Evolutionary conservation across 23 red algal genomes (phyloP).

Genomic region (Gracilaria vermiculophylla): DNA sequence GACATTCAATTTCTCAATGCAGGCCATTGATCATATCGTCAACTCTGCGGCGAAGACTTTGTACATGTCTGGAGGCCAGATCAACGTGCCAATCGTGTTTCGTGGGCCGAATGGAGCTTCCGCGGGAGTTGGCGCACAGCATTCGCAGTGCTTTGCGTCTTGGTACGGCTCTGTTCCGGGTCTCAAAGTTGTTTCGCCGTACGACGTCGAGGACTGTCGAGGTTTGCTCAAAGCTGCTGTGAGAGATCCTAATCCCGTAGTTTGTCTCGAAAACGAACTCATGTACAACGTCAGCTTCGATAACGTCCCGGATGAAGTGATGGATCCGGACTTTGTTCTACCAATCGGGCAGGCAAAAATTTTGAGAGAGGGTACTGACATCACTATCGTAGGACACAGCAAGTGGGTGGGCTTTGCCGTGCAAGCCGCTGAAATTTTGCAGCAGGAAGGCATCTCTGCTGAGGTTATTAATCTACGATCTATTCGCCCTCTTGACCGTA

Average conservation of each 20-base stretch:
- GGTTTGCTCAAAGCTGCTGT: constrained; percentile 89
- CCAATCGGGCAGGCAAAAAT: constrained; percentile 95
- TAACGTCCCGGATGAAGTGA: constrained; percentile 61
- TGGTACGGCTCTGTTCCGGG: constrained; percentile 97
- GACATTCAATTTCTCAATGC: constrained; percentile 99
- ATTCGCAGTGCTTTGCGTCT: constrained; percentile 96
- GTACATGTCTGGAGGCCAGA: constrained; percentile 95
- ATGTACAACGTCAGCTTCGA: constrained; percentile 95
- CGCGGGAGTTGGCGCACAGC: constrained; percentile 89
- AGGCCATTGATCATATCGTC: constrained; percentile 99
- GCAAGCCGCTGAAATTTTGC: constrained; percentile 78
- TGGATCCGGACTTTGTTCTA: constrained; percentile 85
- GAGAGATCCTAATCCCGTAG: constrained; percentile 92
- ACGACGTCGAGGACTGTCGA: constrained; percentile 91
- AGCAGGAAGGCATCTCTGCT: constrained; percentile 75
- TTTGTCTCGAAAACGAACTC: constrained; percentile 93
- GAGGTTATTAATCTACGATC: constrained; percentile 99
- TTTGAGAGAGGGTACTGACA: constrained; percentile 84
- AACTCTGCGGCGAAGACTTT: constrained; percentile 96
- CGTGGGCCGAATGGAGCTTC: constrained; percentile 95
- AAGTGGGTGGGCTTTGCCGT: constrained; percentile 74
- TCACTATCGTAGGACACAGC: constrained; percentile 88
- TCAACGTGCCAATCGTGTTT: constrained; percentile 97
- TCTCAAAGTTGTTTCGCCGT: constrained; percentile 92
- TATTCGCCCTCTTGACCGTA: constrained; percentile 90